Evolutionary conservation across 2,329 filamentous ascomycete species (phyloP).

Genomic region (Diaporthe citriasiana): DNA sequence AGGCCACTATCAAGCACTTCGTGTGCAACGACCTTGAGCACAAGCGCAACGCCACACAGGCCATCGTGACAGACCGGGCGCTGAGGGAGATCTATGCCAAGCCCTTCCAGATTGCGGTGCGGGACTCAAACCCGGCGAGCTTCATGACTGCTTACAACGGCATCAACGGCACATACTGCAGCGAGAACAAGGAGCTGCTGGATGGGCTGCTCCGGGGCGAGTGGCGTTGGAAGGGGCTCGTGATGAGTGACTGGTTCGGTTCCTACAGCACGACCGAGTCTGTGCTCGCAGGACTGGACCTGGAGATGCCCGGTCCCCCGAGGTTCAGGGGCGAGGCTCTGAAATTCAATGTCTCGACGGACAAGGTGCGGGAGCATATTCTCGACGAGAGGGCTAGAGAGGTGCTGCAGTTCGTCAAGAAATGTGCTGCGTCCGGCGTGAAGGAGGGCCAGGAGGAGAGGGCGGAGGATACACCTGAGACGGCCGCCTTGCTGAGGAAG

Average conservation of each 20-base stretch:
- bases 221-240: slow-evolving; percentile 69
- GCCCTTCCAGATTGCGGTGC: slow-evolving; percentile 70
- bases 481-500: slow-evolving; percentile 73
- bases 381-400: slow-evolving; percentile 71
- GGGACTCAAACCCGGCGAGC: slow-evolving; percentile 64
- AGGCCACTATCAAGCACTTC: slow-evolving; percentile 73
- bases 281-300: slow-evolving; percentile 65
- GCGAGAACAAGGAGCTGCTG: slow-evolving; percentile 66
- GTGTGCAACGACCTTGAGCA: slow-evolving; percentile 74
- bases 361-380: slow-evolving; percentile 68
- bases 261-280: slow-evolving; percentile 68
- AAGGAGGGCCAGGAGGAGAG: slow-evolving; percentile 68
- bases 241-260: slow-evolving; percentile 74
- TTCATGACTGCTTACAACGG: slow-evolving; percentile 74
- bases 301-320: slow-evolving; percentile 72
- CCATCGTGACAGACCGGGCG: slow-evolving; percentile 67
- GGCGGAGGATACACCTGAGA: slow-evolving; percentile 71
- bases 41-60: slow-evolving; percentile 68
- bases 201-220: slow-evolving; percentile 66
- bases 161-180: slow-evolving; percentile 69
- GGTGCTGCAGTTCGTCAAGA: slow-evolving; percentile 72
- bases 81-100: slow-evolving; percentile 71
- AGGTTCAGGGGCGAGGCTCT: slow-evolving; percentile 65
- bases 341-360: slow-evolving; percentile 66
- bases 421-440: slow-evolving; percentile 66